Evolutionary conservation across 305 asterid species (phyloP).

Genomic region (Fraxinus sp.): DNA sequence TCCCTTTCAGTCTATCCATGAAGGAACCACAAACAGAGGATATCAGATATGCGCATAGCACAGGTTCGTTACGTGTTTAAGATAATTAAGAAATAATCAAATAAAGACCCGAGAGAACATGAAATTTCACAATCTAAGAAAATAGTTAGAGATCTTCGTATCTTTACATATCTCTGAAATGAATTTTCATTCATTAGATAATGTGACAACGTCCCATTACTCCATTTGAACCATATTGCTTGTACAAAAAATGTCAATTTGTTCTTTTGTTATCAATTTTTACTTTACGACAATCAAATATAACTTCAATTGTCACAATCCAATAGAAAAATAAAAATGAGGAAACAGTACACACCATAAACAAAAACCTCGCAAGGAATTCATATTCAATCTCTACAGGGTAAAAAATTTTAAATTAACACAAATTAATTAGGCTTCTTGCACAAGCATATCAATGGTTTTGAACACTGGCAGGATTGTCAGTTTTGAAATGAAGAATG

Average conservation of each 20-base stretch:
- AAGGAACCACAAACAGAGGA: background rate
- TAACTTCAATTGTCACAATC: background rate
- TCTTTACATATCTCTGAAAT: background rate
- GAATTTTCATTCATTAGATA: background rate
- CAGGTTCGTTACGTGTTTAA: background rate
- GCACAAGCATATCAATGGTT: background rate
- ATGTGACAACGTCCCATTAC: background rate
- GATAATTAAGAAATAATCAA: background rate
- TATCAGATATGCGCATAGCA: background rate
- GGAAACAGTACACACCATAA: background rate
- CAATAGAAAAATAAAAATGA: background rate
- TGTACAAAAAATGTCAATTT: background rate
- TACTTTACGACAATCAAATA: background rate
- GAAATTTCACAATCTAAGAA: background rate
- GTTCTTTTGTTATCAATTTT: background rate
- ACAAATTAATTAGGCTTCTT: background rate
- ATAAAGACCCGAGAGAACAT: background rate
- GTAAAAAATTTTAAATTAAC: background rate
- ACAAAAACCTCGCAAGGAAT: background rate
- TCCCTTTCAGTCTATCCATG: conserved; percentile 27
- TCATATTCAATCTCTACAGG: background rate
- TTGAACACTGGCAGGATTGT: conserved; percentile 20
- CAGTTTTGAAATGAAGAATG: conserved; percentile 30
- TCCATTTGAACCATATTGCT: background rate
- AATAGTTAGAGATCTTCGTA: background rate